Conservation (phyloP, 495 filamentous ascomycete genomes). For the Neurospora sp. region DNA sequence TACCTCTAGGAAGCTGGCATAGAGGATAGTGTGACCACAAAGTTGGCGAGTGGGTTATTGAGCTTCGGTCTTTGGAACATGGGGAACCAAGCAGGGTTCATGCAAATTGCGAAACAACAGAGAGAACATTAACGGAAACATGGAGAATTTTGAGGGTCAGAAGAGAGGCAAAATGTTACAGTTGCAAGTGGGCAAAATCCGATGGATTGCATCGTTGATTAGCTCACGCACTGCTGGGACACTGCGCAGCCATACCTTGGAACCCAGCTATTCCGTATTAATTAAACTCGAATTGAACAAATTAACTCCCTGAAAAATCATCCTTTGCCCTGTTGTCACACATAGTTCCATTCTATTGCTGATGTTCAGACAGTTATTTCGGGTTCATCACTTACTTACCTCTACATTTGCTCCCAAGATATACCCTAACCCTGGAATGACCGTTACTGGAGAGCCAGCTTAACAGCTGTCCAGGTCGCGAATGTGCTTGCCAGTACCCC, state of each 20-base stretch:
- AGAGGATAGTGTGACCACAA: not conserved
- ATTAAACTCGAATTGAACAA: fast-evolving
- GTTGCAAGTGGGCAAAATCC: too few relatives aligned
- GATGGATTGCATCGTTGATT: too few relatives aligned
- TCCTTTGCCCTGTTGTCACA: not conserved
- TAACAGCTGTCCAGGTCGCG: too few relatives aligned
- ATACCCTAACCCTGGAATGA: too few relatives aligned
- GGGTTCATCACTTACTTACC: too few relatives aligned
- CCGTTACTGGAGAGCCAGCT: too few relatives aligned
- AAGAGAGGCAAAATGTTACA: too few relatives aligned
- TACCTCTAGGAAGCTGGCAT: not conserved
- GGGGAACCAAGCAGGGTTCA: not conserved
- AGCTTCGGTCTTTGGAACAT: not conserved
- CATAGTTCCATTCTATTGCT: not conserved
- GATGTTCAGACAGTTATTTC: not conserved
- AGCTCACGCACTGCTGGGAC: too few relatives aligned
- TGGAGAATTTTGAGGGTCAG: too few relatives aligned
- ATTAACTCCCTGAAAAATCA: fast-evolving
- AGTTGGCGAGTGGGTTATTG: not conserved
- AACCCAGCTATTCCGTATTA: not conserved
- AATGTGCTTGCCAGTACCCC: too few relatives aligned
- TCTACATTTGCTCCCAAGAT: too few relatives aligned
- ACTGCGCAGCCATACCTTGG: not conserved
- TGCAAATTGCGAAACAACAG: too few relatives aligned
- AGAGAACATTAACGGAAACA: not conserved